These are phyloP conservation scores for Lasiodiplodia gonubiensis DNA, from an alignment of 2,329 filamentous ascomycete species.

Conservation along the genomic window DNA sequence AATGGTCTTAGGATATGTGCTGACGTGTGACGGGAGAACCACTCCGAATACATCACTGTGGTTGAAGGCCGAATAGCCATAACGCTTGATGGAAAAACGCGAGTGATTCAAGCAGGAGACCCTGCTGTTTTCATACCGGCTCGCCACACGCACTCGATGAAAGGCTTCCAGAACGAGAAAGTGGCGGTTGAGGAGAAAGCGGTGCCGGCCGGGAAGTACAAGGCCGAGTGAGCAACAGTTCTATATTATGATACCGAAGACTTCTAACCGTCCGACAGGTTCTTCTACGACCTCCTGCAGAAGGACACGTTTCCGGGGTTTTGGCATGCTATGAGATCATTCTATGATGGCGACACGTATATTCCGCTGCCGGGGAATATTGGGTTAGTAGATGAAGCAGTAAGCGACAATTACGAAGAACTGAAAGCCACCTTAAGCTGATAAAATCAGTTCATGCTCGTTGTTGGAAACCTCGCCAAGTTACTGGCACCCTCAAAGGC, in stretches of 20 bases:
- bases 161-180: constrained; percentile 22
- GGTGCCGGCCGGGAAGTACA: constrained; percentile 10
- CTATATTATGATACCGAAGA: too few species aligned
- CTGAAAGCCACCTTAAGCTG: too few species aligned
- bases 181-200: constrained; percentile 7
- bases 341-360: constrained; percentile 24
- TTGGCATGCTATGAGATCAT: constrained; percentile 17
- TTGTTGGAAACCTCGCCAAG: background rate
- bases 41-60: constrained; percentile 5
- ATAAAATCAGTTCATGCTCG: background rate
- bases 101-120: background rate
- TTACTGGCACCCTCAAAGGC: background rate
- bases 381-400: constrained; percentile 12
- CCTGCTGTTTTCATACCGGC: background rate
- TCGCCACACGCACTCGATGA: constrained; percentile 18
- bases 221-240: constrained; percentile 1
- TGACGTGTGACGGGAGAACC: background rate
- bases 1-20: background rate
- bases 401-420: background rate
- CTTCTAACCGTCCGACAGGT: background rate
- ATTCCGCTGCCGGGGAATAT: constrained; percentile 14
- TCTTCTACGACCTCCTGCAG: constrained; percentile 20
- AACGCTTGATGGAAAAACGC: constrained; percentile 2
- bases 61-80: background rate
- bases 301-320: background rate